Evolutionary conservation across 768 basidiomycete species (phyloP).

Genomic region (Daedalea quercina): DNA sequence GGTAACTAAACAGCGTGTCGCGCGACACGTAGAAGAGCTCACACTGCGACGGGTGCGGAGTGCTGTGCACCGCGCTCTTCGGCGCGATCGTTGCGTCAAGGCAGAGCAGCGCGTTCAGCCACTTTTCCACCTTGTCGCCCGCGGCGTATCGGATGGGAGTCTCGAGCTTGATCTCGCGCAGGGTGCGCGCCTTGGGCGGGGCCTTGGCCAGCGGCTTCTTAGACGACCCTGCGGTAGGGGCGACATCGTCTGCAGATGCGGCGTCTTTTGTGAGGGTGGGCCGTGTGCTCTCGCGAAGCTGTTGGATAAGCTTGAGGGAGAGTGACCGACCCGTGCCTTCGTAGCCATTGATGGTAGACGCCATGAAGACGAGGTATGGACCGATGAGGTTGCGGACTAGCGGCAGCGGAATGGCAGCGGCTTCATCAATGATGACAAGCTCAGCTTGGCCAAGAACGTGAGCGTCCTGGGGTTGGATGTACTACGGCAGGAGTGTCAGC

Average conservation of each 20-base stretch:
- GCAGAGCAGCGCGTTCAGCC: slow-evolving; percentile 88
- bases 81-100: slow-evolving; percentile 74
- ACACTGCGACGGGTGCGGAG: slow-evolving; percentile 90
- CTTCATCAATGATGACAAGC: slow-evolving; percentile 95
- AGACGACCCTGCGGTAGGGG: slow-evolving; percentile 34
- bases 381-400: slow-evolving; percentile 94
- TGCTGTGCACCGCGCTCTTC: slow-evolving; percentile 57
- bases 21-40: slow-evolving; percentile 94
- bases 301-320: slow-evolving; percentile 95
- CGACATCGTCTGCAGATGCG: slow-evolving; percentile 32
- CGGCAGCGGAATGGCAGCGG: slow-evolving; percentile 95
- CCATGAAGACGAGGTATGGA: slow-evolving; percentile 95
- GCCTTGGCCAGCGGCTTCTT: slow-evolving; percentile 51
- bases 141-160: slow-evolving; percentile 89
- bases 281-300: slow-evolving; percentile 86
- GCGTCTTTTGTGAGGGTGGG: slow-evolving; percentile 68
- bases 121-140: slow-evolving; percentile 87
- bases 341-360: slow-evolving; percentile 99
- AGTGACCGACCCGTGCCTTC: slow-evolving; percentile 99
- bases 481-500: slow-evolving; percentile 39
- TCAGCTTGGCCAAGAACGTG: slow-evolving; percentile 98
- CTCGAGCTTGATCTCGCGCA: slow-evolving; percentile 92
- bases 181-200: slow-evolving; percentile 60
- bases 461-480: slow-evolving; percentile 96
- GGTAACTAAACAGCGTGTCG: slow-evolving; percentile 95